Evolutionary conservation across 140 eudicot genomes (phyloP).

Genomic region (Artemisia princeps): DNA sequence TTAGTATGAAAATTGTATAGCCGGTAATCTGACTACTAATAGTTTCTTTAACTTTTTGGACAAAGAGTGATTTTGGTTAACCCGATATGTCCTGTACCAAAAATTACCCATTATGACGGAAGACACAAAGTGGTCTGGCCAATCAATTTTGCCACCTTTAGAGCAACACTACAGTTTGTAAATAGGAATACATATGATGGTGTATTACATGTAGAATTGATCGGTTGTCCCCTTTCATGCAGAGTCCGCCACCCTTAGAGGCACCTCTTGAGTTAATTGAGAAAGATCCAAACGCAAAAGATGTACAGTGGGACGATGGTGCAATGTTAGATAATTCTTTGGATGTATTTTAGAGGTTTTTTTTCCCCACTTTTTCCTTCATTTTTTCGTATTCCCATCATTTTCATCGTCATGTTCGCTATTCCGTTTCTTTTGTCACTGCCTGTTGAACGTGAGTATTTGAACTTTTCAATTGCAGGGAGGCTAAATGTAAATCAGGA

Average conservation of each 20-base stretch:
- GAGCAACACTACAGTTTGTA: background rate
- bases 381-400: background rate
- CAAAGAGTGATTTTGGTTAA: no score
- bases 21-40: no score
- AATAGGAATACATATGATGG: background rate
- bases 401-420: no score
- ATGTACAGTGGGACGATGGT: slow-evolving; percentile 72
- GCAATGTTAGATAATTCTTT: slow-evolving; percentile 53
- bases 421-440: no score
- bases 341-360: slow-evolving; percentile 67
- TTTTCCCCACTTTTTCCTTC: background rate
- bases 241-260: slow-evolving; percentile 82
- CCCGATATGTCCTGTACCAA: no score
- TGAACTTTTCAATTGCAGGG: slow-evolving; percentile 11
- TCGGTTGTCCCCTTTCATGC: slow-evolving; percentile 22
- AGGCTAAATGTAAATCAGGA: slow-evolving; percentile 19
- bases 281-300: slow-evolving; percentile 52
- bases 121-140: no score
- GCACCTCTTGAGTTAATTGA: slow-evolving; percentile 66
- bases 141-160: background rate
- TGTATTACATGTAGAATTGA: background rate
- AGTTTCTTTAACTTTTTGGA: no score
- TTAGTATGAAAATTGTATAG: no score
- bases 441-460: background rate
- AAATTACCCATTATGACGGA: no score